A percentile compares a stretch with the other conserved stretches of the same genome.
These are phyloP conservation scores for Neoboletus magnificus DNA, from an alignment of 768 basidiomycete species.

Conservation along the genomic window DNA sequence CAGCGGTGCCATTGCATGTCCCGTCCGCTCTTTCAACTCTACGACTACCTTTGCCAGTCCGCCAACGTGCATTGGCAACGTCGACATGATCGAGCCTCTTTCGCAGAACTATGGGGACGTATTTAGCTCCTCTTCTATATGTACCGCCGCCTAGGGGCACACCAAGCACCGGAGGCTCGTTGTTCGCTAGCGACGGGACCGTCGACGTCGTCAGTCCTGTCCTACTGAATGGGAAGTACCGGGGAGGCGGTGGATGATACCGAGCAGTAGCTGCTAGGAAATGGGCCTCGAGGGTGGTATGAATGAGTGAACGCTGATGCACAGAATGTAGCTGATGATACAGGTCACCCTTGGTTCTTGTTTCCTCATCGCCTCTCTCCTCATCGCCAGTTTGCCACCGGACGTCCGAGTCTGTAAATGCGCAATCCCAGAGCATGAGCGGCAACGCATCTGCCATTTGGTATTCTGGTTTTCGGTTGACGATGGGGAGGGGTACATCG, in stretches of 20 bases:
- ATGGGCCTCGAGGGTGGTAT: conserved; percentile 59
- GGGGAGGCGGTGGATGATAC: conserved; percentile 45
- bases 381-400: conserved; percentile 66
- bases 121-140: conserved; percentile 56
- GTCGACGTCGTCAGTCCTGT: conserved; percentile 21
- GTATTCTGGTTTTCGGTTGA: conserved; percentile 80
- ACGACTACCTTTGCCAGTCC: conserved; percentile 58
- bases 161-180: conserved; percentile 34
- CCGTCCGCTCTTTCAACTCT: conserved; percentile 35
- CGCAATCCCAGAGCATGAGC: conserved; percentile 89
- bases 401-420: conserved; percentile 62
- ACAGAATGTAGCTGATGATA: conserved; percentile 53
- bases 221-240: conserved; percentile 35
- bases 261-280: conserved; percentile 56
- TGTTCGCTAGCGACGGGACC: conserved; percentile 14
- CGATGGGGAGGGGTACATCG: conserved; percentile 41
- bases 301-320: conserved; percentile 59
- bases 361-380: conserved; percentile 15
- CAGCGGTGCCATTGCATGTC: background rate
- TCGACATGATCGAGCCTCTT: conserved; percentile 69
- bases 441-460: conserved; percentile 93
- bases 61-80: conserved; percentile 76
- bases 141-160: conserved; percentile 75
- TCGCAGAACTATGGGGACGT: conserved; percentile 63
- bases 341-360: conserved; percentile 37